Conservation (phyloP, 768 basidiomycete species). For the Suillus luteus region DNA sequence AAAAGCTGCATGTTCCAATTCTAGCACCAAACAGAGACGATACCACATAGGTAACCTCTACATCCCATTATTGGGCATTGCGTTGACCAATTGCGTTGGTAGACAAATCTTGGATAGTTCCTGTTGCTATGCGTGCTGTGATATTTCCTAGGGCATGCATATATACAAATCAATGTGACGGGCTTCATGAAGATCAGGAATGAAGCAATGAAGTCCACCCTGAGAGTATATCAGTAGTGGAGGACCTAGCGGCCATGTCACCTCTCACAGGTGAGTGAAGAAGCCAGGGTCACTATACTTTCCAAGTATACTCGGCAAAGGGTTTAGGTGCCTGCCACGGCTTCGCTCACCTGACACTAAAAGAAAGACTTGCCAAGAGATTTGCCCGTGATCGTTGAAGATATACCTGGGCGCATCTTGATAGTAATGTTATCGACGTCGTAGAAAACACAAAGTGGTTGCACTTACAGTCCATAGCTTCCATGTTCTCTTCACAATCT, state of each 20-base stretch:
- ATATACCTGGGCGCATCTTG: slow-evolving; percentile 23
- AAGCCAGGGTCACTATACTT: too few relatives aligned
- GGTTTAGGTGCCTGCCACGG: too few relatives aligned
- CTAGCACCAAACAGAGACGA: background rate
- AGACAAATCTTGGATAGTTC: background rate
- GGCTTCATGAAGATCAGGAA: background rate
- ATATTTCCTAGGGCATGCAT: background rate
- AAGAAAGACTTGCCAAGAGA: too few relatives aligned
- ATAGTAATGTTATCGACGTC: background rate
- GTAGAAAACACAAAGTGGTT: background rate
- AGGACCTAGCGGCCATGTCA: too few relatives aligned
- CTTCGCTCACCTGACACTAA: too few relatives aligned
- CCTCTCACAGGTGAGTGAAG: too few relatives aligned
- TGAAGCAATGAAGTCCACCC: background rate
- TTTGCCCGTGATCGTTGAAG: too few relatives aligned
- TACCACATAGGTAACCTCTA: background rate
- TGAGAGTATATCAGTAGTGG: background rate
- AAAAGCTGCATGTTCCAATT: background rate
- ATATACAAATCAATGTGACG: background rate
- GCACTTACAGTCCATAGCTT: slow-evolving; percentile 43
- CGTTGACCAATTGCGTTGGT: background rate
- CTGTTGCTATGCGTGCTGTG: background rate
- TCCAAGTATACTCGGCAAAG: too few relatives aligned
- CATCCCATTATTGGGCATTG: background rate
- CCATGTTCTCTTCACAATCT: slow-evolving; percentile 49